Conservation (phyloP, 192 early-diverging fungal genomes). For the Coemansia erecta region DNA sequence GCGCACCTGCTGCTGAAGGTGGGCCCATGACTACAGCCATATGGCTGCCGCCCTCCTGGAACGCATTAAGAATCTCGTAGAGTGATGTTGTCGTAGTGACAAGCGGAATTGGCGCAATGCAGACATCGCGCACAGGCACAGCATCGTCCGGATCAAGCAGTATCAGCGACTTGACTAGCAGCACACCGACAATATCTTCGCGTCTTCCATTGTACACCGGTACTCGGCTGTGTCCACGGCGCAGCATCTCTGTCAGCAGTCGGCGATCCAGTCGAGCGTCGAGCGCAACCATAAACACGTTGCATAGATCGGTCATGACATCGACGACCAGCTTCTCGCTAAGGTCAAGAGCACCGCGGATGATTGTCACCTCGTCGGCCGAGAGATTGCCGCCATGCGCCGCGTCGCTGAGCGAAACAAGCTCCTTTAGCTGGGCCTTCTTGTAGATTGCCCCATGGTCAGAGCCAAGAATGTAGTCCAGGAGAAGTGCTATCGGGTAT, state of each 20-base stretch:
- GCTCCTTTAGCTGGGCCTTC: conserved; percentile 71
- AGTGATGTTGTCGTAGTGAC: conserved; percentile 50
- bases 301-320: conserved; percentile 71
- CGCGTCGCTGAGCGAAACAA: conserved; percentile 72
- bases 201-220: conserved; percentile 65
- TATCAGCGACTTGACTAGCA: conserved; percentile 74
- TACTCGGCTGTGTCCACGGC: conserved; percentile 72
- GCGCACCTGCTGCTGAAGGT: background rate
- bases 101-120: conserved; percentile 49
- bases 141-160: conserved; percentile 71
- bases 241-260: conserved; percentile 61
- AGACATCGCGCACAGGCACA: conserved; percentile 60
- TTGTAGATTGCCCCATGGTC: conserved; percentile 88
- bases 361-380: conserved; percentile 76
- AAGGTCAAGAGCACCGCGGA: conserved; percentile 73
- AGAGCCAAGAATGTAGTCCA: conserved; percentile 82
- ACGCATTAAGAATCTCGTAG: conserved; percentile 78
- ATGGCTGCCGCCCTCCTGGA: conserved; percentile 79
- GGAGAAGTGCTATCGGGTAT: conserved; percentile 82
- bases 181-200: conserved; percentile 70
- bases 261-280: conserved; percentile 59
- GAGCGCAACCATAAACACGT: conserved; percentile 66
- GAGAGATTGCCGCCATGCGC: conserved; percentile 69
- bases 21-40: conserved; percentile 68
- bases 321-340: conserved; percentile 65